Base-by-base conservation (phyloP, 1,139 yeast genomes). In the Yamadazyma songkhlaensis region DNA sequence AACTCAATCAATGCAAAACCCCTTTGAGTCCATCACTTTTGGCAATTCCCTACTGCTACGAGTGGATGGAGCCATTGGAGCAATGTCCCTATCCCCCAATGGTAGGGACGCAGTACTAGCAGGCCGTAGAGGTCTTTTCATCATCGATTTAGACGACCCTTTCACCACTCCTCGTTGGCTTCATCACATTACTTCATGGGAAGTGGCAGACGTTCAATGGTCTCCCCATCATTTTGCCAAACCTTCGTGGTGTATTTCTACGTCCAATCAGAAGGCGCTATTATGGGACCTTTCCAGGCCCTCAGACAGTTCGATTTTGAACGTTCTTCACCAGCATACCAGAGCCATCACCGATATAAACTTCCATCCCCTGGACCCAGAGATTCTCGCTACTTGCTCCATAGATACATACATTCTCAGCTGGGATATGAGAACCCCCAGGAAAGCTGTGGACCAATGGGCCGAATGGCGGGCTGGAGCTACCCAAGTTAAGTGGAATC, bases 191-290 rank as follows among this genome's bases (percentile, higher is more conserved):
- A 90, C 97, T 0, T 82, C 95, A 0, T 94, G 98, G 98, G 97
- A 92, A 59, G 98, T 92, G 2, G 97, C 98, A 0, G 97, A 92
- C 57, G 97, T 90, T 1, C 97, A 92, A 57, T 92, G 98, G 97
- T 87, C 95, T 3, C 97, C 97, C 0, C 76, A 71, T 42, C 95
- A 88, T 55, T 71, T 75, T 9, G 72, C 80, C 0, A 85, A 85
- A 45, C 94, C 96, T 0, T 74, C 84, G 12, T 89, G 97, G 96
- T 89, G 94, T 37, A 84, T 90, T 1, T 86, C 96, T 0, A 89
- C 97, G 0, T 85, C 95, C 2, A 92, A 92, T 57, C 98, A 92
- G 55, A 90, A 92, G 60, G 97, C 96, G 1, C 67, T 92, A 50
- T 79, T 92, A 3, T 92, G 98, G 98, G 94, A 92, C 59, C 64